Conservation (phyloP, 305 asterid species). For the Petunia hybrid region DNA sequence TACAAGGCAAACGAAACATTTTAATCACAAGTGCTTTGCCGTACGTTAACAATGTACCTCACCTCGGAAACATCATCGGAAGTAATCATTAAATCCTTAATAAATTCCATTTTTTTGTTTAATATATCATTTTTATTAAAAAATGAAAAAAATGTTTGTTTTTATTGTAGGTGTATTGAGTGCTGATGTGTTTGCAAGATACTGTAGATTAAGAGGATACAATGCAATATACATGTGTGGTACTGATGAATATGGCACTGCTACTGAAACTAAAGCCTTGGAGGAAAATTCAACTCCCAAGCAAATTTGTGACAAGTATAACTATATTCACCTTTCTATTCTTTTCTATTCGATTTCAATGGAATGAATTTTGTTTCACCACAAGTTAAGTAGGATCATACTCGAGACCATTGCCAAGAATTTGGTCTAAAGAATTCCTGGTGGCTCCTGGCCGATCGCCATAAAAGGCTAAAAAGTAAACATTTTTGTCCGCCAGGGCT, state of each 20-base stretch:
- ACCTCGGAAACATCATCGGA: conserved; percentile 96
- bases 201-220: conserved; percentile 64
- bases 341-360: no score
- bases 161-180: conserved; percentile 79
- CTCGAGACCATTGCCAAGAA: no score
- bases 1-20: conserved; percentile 78
- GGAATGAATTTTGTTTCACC: no score
- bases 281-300: conserved; percentile 50
- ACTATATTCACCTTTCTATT: not conserved
- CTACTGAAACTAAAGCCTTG: conserved; percentile 57
- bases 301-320: conserved; percentile 56
- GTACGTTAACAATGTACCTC: conserved; percentile 94
- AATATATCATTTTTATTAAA: conserved; percentile 4
- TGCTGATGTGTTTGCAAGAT: conserved; percentile 94
- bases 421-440: no score
- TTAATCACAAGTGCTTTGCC: conserved; percentile 95
- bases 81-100: conserved; percentile 44
- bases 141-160: not conserved
- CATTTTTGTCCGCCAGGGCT: no score
- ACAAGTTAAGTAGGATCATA: no score
- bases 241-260: conserved; percentile 57
- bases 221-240: conserved; percentile 53
- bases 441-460: no score
- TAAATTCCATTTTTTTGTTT: not conserved
- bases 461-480: no score